Conservation (phyloP, 2,329 filamentous ascomycete genomes). For the Colletotrichum kahawae region DNA sequence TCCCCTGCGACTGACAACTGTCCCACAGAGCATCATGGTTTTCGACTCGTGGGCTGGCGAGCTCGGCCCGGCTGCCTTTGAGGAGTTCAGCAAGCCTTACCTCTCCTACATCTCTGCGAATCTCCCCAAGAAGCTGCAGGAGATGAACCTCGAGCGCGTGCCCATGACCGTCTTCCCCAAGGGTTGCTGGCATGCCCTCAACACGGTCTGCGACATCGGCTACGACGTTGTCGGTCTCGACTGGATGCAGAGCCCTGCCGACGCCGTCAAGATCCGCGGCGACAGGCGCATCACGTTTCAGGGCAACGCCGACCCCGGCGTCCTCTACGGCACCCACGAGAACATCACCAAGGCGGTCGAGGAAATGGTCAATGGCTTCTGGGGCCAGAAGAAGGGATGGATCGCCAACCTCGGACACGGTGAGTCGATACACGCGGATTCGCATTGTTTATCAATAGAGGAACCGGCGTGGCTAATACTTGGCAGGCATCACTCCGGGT, state of each 20-base stretch:
- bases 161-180: conserved; percentile 99
- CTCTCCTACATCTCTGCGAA: conserved; percentile 82
- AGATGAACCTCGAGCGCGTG: conserved; percentile 78
- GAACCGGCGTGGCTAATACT: not conserved
- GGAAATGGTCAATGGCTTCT: conserved; percentile 87
- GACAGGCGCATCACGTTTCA: conserved; percentile 80
- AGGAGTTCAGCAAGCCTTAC: conserved; percentile 85
- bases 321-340: conserved; percentile 83
- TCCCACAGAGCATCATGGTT: conserved; percentile 77
- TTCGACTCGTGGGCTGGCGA: conserved; percentile 99
- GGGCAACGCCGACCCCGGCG: conserved; percentile 93
- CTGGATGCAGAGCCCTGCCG: conserved; percentile 89
- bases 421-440: conserved; percentile 45
- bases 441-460: not conserved
- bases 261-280: conserved; percentile 81
- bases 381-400: conserved; percentile 87
- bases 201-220: conserved; percentile 83
- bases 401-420: conserved; percentile 97
- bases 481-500: conserved; percentile 84
- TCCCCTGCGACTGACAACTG: not conserved
- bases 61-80: conserved; percentile 83
- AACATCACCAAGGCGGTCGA: conserved; percentile 84
- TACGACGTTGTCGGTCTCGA: conserved; percentile 96
- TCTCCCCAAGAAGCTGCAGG: conserved; percentile 75
- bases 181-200: conserved; percentile 93